These are phyloP conservation scores for Linderina pennispora DNA, from an alignment of 192 early-diverging fungal genomes.

Conservation along the genomic window DNA sequence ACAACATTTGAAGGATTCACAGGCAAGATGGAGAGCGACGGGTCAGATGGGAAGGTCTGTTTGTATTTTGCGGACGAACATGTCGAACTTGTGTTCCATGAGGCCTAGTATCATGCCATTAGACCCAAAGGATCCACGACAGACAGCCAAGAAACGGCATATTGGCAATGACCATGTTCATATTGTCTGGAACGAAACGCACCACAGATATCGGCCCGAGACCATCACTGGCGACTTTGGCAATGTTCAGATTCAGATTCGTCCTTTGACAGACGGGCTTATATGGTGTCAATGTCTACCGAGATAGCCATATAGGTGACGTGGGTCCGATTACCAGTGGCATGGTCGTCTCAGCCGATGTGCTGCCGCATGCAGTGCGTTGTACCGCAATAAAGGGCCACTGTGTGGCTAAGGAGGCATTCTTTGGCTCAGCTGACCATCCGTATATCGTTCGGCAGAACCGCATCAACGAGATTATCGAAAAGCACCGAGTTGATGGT, in stretches of 20 bases:
- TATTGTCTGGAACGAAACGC: conserved; percentile 96
- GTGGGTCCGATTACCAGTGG: conserved; percentile 86
- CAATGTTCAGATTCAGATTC: conserved; percentile 89
- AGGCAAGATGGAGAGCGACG: conserved; percentile 79
- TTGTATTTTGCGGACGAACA: conserved; percentile 83
- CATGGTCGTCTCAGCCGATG: conserved; percentile 67
- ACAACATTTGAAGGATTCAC: conserved; percentile 77
- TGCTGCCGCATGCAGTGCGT: conserved; percentile 72
- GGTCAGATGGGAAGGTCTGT: conserved; percentile 66
- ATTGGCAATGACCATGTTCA: conserved; percentile 99
- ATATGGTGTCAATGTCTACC: conserved; percentile 50
- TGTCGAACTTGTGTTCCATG: conserved; percentile 89
- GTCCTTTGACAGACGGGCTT: conserved; percentile 67
- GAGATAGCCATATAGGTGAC: conserved; percentile 60
- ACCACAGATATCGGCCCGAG: conserved; percentile 72
- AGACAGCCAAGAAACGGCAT: conserved; percentile 96
- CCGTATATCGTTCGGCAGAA: conserved; percentile 35
- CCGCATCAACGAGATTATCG: conserved; percentile 29
- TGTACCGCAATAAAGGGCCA: conserved; percentile 76
- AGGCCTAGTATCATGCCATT: conserved; percentile 83
- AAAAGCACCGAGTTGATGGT: too few species aligned
- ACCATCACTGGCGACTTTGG: conserved; percentile 99
- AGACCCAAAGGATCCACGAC: conserved; percentile 71
- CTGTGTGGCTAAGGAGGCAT: conserved; percentile 15
- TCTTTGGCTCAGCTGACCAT: conserved; percentile 25